A percentile compares a stretch with the other conserved stretches of the same genome.
These are phyloP conservation scores for Paecilomyces sp. DNA, from an alignment of 2,329 filamentous ascomycete species.

Conservation along the genomic window DNA sequence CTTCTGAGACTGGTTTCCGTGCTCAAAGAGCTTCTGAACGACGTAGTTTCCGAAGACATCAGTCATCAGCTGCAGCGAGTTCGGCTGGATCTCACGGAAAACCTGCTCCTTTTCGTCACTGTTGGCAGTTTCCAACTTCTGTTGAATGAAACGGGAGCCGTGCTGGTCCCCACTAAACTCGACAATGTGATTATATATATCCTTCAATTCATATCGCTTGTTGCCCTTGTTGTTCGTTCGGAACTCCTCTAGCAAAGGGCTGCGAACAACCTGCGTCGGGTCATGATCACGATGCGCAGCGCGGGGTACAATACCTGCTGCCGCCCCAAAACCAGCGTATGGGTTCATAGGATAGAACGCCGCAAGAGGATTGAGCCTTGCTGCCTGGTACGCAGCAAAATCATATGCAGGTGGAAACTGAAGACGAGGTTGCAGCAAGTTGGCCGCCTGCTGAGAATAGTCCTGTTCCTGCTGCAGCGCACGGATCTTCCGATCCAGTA, in stretches of 20 bases:
- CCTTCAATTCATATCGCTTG: conserved; percentile 73
- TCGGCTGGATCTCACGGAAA: conserved; percentile 78
- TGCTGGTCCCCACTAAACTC: conserved; percentile 96
- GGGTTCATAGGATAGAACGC: conserved; percentile 30
- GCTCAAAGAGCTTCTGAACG: conserved; percentile 95
- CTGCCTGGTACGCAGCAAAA: conserved; percentile 21
- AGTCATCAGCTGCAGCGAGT: conserved; percentile 83
- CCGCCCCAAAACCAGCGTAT: conserved; percentile 19
- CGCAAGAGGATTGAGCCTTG: conserved; percentile 26
- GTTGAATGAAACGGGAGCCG: conserved; percentile 90
- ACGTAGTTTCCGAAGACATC: conserved; percentile 98
- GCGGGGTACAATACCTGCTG: conserved; percentile 31
- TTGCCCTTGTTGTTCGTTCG: conserved; percentile 64
- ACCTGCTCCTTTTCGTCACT: conserved; percentile 92
- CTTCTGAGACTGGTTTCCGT: conserved; percentile 91
- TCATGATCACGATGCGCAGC: conserved; percentile 51
- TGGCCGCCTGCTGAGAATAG: conserved; percentile 16
- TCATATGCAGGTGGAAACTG: conserved; percentile 27
- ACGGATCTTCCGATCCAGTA: conserved; percentile 44
- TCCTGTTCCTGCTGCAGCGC: conserved; percentile 40
- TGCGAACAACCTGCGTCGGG: conserved; percentile 56
- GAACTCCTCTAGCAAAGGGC: conserved; percentile 72
- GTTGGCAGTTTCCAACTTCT: conserved; percentile 84
- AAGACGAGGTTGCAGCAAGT: conserved; percentile 21
- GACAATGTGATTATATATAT: conserved; percentile 80